Evolutionary conservation across 371 early-diverging fungal genomes (phyloP).

Genomic region (Blakeslea trispora): DNA sequence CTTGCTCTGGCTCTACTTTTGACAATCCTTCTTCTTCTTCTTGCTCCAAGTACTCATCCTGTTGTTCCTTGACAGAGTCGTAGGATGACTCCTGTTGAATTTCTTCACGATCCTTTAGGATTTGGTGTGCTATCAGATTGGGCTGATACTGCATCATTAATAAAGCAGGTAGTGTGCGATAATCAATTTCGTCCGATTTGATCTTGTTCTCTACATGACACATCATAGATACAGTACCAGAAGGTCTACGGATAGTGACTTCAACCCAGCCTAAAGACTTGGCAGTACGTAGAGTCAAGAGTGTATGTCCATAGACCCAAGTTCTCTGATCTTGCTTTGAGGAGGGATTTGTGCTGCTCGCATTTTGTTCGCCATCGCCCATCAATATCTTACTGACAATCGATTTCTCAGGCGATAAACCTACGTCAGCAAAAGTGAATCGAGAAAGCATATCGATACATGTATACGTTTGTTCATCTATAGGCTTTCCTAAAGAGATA

Average conservation of each 20-base stretch:
- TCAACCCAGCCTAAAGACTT: constrained; percentile 76
- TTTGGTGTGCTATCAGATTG: constrained; percentile 32
- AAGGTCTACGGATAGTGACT: constrained; percentile 81
- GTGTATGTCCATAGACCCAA: constrained; percentile 86
- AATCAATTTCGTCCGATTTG: constrained; percentile 57
- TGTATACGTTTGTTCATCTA: constrained; percentile 84
- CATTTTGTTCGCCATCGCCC: constrained; percentile 32
- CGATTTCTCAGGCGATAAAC: constrained; percentile 58
- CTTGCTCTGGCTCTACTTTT: neutral
- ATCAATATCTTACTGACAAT: constrained; percentile 44
- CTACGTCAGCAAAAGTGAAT: constrained; percentile 77
- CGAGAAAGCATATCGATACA: constrained; percentile 93
- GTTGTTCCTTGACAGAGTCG: no score
- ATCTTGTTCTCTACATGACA: constrained; percentile 76
- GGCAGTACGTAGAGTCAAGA: constrained; percentile 74
- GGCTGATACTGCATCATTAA: constrained; percentile 65
- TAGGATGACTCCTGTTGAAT: neutral
- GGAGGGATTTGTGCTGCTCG: neutral
- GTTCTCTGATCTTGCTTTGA: constrained; percentile 52
- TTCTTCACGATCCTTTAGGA: constrained; percentile 10
- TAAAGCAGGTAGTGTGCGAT: constrained; percentile 57
- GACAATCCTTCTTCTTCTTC: neutral
- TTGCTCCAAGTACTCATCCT: neutral
- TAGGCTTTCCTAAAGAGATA: constrained; percentile 40
- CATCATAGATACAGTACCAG: constrained; percentile 75